Evolutionary conservation across 2,329 filamentous ascomycete species (phyloP).

Genomic region (Ophiostoma quercus): DNA sequence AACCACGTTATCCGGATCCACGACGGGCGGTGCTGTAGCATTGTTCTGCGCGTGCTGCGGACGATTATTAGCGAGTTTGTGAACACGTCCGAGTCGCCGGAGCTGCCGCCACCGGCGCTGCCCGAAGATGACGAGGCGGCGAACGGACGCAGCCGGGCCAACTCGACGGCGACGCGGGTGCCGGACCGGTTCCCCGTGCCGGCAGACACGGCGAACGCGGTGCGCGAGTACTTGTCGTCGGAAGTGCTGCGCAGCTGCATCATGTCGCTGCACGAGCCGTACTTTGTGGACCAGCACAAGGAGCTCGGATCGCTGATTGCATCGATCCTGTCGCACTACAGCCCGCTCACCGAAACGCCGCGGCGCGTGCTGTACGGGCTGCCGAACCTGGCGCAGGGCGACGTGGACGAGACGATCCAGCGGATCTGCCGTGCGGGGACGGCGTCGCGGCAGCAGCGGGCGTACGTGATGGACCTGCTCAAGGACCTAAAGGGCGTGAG

Average conservation of each 20-base stretch:
- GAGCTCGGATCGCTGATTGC: conserved; percentile 86
- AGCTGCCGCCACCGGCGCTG: not conserved
- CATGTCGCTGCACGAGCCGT: conserved; percentile 85
- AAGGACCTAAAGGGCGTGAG: conserved; percentile 84
- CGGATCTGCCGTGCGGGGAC: conserved; percentile 54
- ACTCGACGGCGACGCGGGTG: conserved; percentile 24
- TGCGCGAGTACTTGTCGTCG: conserved; percentile 83
- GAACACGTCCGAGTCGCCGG: conserved; percentile 17
- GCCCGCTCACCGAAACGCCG: conserved; percentile 62
- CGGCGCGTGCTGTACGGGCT: conserved; percentile 70
- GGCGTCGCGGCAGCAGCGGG: conserved; percentile 70
- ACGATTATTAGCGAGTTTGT: conserved; percentile 76
- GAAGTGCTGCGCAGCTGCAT: conserved; percentile 88
- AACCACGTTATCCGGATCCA: conserved; percentile 84
- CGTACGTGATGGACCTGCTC: conserved; percentile 75
- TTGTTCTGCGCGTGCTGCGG: conserved; percentile 80
- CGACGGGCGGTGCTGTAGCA: conserved; percentile 80
- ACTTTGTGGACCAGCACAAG: conserved; percentile 94
- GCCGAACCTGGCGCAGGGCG: conserved; percentile 65
- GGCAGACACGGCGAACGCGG: conserved; percentile 54
- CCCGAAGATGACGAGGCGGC: conserved; percentile 14
- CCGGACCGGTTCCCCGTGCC: conserved; percentile 42
- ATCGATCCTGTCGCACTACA: conserved; percentile 73
- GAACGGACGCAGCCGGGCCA: not conserved
- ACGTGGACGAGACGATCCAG: conserved; percentile 60